A percentile compares a stretch with the other conserved stretches of the same genome.
phyloP scores from a whole-genome alignment of 23 red algal genomes.

The Gracilariopsis chorda region DNA sequence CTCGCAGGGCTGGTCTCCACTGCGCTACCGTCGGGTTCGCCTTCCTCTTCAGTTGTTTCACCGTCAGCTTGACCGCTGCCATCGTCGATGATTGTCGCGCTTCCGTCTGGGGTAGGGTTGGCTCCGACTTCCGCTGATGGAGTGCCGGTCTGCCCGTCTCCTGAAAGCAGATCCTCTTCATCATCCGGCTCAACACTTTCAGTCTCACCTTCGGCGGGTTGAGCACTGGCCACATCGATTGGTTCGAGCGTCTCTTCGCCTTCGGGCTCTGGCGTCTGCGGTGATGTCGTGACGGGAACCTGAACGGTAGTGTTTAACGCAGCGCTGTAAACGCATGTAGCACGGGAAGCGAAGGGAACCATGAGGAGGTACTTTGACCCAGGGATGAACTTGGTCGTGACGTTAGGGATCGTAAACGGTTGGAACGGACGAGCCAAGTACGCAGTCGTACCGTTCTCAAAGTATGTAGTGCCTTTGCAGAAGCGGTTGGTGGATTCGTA shows the following conservation, averaged over 20 bases:
- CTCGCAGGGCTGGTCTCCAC: background rate
- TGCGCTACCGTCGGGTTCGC: background rate
- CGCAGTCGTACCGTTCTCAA: background rate
- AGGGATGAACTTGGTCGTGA: background rate
- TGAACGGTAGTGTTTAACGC: background rate
- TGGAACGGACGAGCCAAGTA: slow-evolving; percentile 1
- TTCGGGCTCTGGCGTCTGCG: too few relatives aligned
- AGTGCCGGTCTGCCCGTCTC: too few relatives aligned
- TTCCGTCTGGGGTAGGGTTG: background rate
- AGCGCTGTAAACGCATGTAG: background rate
- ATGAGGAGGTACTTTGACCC: slow-evolving; percentile 18
- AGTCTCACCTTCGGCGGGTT: background rate
- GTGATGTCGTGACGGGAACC: background rate
- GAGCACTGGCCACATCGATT: background rate
- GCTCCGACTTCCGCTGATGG: too few relatives aligned
- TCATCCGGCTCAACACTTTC: background rate
- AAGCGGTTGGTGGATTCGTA: background rate
- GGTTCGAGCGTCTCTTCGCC: background rate
- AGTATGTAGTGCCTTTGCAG: background rate
- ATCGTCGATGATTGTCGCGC: background rate
- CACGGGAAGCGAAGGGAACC: background rate
- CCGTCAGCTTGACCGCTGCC: background rate
- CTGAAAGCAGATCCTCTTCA: background rate
- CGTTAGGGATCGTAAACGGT: background rate
- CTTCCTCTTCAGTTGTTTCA: background rate